phyloP scores from a whole-genome alignment of 495 filamentous ascomycete genomes.

The Aspergillus hancockii region DNA sequence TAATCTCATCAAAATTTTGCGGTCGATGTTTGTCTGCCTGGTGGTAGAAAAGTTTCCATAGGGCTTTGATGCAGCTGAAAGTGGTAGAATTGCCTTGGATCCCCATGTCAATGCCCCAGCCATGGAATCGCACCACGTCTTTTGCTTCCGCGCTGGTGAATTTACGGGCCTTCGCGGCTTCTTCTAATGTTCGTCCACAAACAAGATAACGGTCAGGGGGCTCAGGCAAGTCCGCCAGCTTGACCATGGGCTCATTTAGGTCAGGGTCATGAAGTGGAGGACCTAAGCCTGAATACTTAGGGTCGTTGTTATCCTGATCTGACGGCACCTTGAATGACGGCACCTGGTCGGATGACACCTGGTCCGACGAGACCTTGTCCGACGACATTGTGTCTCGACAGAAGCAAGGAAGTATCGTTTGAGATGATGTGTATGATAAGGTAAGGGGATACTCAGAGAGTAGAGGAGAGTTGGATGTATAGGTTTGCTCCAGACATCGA shows the following conservation, averaged over 20 bases:
- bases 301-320: not conserved
- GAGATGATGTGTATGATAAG: not conserved
- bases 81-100: not conserved
- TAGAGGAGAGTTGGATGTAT: not conserved
- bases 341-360: no score
- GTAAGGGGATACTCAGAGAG: not conserved
- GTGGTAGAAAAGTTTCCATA: slow-evolving; percentile 36
- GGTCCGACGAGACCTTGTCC: no score
- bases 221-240: slow-evolving; percentile 24
- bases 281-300: not conserved
- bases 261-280: slow-evolving; percentile 2
- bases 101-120: slow-evolving; percentile 34
- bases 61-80: not conserved
- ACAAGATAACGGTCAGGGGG: slow-evolving; percentile 25
- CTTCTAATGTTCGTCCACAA: not conserved
- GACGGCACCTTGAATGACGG: no score
- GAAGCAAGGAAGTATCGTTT: not conserved
- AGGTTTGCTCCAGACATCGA: not conserved
- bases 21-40: slow-evolving; percentile 24
- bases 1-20: slow-evolving; percentile 14
- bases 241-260: slow-evolving; percentile 9
- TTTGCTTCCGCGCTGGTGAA: slow-evolving; percentile 1
- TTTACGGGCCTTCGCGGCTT: not conserved
- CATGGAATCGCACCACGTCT: slow-evolving; percentile 20
- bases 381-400: not conserved